Evolutionary conservation across 176 grass and related monocot species (phyloP).

Genomic region (Carex myosuroides): DNA sequence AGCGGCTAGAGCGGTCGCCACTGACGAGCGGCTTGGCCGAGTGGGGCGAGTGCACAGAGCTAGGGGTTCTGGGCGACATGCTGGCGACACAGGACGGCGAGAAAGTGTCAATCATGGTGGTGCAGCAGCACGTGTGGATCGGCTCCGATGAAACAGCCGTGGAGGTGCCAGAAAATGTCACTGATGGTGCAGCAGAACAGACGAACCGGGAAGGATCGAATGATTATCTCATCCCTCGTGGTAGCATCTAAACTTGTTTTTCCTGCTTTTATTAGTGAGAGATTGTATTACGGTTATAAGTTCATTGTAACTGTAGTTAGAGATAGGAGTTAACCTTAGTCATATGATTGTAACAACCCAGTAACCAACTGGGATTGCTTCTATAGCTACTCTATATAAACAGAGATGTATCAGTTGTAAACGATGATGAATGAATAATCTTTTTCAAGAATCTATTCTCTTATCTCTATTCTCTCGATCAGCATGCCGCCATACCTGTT

Average conservation of each 20-base stretch:
- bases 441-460: too few relatives aligned
- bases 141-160: background rate
- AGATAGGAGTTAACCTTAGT: too few relatives aligned
- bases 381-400: too few relatives aligned
- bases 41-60: conserved; percentile 6
- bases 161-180: background rate
- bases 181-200: background rate
- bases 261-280: too few relatives aligned
- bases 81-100: background rate
- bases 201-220: background rate
- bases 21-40: conserved; percentile 10
- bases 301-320: too few relatives aligned
- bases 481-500: too few relatives aligned
- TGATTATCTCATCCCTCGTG: background rate
- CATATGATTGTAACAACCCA: too few relatives aligned
- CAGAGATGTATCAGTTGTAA: too few relatives aligned
- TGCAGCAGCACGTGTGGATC: background rate
- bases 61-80: conserved; percentile 5
- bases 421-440: too few relatives aligned
- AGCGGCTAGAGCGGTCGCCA: conserved; percentile 11
- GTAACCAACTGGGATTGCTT: too few relatives aligned
- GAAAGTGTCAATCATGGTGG: background rate
- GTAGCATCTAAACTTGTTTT: background rate
- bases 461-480: too few relatives aligned
- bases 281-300: too few relatives aligned